Evolutionary conservation across 768 basidiomycete genomes (phyloP).

Genomic region (Tricholoma matsutake): DNA sequence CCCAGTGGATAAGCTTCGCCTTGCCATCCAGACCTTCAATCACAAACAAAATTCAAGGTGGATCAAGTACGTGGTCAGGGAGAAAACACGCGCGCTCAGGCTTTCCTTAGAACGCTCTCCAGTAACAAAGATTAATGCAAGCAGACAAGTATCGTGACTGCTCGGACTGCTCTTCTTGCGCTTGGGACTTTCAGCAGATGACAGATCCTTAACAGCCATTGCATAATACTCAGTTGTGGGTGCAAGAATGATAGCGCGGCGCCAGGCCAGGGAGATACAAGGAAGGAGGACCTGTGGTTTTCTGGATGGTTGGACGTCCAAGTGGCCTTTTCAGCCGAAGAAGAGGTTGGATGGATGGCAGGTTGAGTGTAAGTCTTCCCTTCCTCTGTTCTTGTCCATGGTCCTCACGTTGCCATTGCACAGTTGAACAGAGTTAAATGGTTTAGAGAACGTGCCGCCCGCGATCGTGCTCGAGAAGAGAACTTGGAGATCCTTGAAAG

Average conservation of each 20-base stretch:
- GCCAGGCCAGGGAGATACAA: slow-evolving; percentile 15
- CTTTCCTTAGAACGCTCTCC: slow-evolving; percentile 14
- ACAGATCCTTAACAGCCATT: slow-evolving; percentile 17
- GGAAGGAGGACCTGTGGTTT: slow-evolving; percentile 22
- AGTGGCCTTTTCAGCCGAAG: slow-evolving; percentile 10
- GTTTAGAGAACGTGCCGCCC: slow-evolving; percentile 23
- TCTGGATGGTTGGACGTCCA: slow-evolving; percentile 18
- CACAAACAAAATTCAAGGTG: slow-evolving; percentile 20
- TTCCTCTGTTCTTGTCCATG: not conserved
- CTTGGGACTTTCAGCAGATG: slow-evolving; percentile 9
- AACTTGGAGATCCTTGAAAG: slow-evolving; percentile 26
- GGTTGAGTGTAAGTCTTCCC: slow-evolving; percentile 18
- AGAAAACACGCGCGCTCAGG: slow-evolving; percentile 20
- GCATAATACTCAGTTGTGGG: slow-evolving; percentile 12
- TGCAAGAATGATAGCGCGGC: slow-evolving; percentile 14
- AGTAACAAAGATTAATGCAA: slow-evolving; percentile 10
- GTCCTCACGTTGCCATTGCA: not conserved
- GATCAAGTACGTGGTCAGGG: slow-evolving; percentile 20
- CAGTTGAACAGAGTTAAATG: slow-evolving; percentile 26
- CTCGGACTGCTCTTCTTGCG: slow-evolving; percentile 12
- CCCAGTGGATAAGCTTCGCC: slow-evolving; percentile 19
- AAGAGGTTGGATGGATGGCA: slow-evolving; percentile 23
- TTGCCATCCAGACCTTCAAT: slow-evolving; percentile 19
- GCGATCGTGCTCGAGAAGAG: slow-evolving; percentile 23
- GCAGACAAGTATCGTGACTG: slow-evolving; percentile 16